phyloP scores from a whole-genome alignment of 257 asterid species.

The Plantago ovata region DNA sequence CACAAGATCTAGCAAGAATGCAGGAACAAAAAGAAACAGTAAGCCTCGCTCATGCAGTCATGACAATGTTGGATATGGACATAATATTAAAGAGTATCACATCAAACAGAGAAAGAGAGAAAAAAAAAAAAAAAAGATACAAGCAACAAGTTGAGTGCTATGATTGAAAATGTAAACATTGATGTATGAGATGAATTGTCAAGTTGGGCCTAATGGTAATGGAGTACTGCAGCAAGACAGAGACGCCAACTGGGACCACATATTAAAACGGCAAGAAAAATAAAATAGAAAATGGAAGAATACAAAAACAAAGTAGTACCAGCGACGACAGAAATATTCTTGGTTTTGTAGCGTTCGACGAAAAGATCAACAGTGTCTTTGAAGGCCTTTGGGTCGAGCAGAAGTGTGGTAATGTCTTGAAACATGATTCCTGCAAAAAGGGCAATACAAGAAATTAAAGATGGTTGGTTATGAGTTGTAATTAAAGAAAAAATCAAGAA shows the following conservation, averaged over 20 bases:
- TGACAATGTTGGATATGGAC: neutral
- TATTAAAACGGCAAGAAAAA: conserved; percentile 2
- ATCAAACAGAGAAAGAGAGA: neutral
- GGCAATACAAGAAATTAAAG: too few relatives aligned
- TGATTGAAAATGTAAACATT: too few relatives aligned
- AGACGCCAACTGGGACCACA: neutral
- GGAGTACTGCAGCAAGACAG: neutral
- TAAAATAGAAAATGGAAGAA: conserved; percentile 15
- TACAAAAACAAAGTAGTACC: conserved; percentile 34
- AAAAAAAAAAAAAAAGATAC: neutral
- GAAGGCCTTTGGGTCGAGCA: conserved; percentile 72
- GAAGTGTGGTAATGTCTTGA: conserved; percentile 77
- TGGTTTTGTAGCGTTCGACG: conserved; percentile 64
- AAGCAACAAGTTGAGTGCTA: neutral
- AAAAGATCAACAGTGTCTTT: conserved; percentile 78
- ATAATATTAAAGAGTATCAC: conserved; percentile 3
- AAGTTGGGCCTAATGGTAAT: neutral
- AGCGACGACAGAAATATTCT: conserved; percentile 77
- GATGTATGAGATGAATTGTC: too few relatives aligned
- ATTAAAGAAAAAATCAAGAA: conserved; percentile 6
- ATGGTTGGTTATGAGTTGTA: too few relatives aligned
- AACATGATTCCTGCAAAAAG: conserved; percentile 67
- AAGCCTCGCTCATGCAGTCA: neutral
- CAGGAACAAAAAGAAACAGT: too few relatives aligned
- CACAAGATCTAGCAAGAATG: too few relatives aligned